Evolutionary conservation across 129 eudicot species (phyloP), one percentile per base, ranked within the genome.

Genomic region (Artemisia argyi): DNA sequence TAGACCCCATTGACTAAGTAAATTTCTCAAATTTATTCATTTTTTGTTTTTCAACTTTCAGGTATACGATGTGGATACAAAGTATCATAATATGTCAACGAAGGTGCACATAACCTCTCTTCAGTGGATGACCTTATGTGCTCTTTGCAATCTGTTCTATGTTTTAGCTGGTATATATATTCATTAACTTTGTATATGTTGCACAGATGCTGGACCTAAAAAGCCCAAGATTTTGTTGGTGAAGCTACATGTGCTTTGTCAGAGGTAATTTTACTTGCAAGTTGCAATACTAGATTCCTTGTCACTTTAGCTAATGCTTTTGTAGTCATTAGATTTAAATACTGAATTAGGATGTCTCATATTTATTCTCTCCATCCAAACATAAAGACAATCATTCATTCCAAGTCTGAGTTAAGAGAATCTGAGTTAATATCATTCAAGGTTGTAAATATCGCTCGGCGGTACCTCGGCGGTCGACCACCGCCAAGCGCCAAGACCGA

Each of bases 221-320:
- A 80, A 56, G 97, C 88, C 73, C 99, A 95, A 83, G 99, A 95
- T 35, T 95, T 81, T 81, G 89, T 95, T 69, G 99, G 99, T 53
- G 97, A 90, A 89, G 85, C 91, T 69, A 95, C 72, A 68, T 95
- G 97, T 86, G 74, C 74, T 73, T 85, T 95, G 61, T 91, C 99
- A 65, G 90, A 95, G 96, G 99, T 95, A 74, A 71, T 81, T 76
- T 61, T 58, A 35, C 60, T 73, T 74, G 47, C n/a, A n/a, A n/a
- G n/a, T n/a, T n/a, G n/a, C 39, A 20, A 49, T 69, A 56, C 28
- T 16, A 52, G 15, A 26, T 3, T 51, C 26, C 12, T n/a, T 55
- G 46, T 69, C 63, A n/a, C 32, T 49, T 32, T 63, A 18, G 44
- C 71, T 51, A 54, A 63, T 22, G n/a, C 53, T 63, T 35, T 24